Percentiles rank a stretch among this genome's conserved stretches.
phyloP scores from a whole-genome alignment of 768 basidiomycete genomes.

The Mycena leptocephala region DNA sequence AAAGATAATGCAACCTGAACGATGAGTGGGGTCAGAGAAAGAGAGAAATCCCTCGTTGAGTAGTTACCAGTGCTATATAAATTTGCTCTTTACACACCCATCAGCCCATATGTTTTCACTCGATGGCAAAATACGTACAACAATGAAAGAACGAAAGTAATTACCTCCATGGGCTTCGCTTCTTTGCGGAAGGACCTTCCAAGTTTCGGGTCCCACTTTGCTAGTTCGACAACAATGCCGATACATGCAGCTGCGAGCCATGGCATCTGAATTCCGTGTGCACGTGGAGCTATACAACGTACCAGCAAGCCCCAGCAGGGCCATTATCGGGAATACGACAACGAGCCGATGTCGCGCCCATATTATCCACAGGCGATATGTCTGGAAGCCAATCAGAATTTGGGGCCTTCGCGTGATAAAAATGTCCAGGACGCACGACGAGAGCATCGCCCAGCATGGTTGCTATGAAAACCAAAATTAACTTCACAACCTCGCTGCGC shows the following conservation, averaged over 20 bases:
- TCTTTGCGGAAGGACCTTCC: slow-evolving; percentile 8
- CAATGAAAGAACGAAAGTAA: slow-evolving; percentile 3
- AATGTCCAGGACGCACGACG: slow-evolving; percentile 1
- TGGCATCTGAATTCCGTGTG: neutral
- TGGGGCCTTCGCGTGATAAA: slow-evolving; percentile 9
- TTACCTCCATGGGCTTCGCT: neutral
- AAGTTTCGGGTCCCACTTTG: slow-evolving; percentile 17
- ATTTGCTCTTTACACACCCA: slow-evolving; percentile 5
- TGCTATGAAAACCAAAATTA: neutral
- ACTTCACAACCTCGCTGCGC: slow-evolving; percentile 11
- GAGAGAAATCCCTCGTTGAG: too few species aligned
- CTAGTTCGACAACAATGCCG: slow-evolving; percentile 4
- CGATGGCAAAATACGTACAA: too few species aligned
- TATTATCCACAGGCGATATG: slow-evolving; percentile 20
- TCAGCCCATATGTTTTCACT: too few species aligned
- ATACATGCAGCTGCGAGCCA: slow-evolving; percentile 14
- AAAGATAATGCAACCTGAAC: too few species aligned
- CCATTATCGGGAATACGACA: slow-evolving; percentile 18
- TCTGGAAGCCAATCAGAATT: slow-evolving; percentile 7
- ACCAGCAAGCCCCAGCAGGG: slow-evolving; percentile 1
- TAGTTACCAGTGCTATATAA: too few species aligned
- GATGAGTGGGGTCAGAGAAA: too few species aligned
- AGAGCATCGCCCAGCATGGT: slow-evolving; percentile 3
- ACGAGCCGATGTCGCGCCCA: slow-evolving; percentile 13
- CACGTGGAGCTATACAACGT: neutral